Percentiles rank a stretch among this genome's conserved stretches.
phyloP scores from a whole-genome alignment of 805 yeast genomes.

The Wickerhamomyces rabaulensis region DNA sequence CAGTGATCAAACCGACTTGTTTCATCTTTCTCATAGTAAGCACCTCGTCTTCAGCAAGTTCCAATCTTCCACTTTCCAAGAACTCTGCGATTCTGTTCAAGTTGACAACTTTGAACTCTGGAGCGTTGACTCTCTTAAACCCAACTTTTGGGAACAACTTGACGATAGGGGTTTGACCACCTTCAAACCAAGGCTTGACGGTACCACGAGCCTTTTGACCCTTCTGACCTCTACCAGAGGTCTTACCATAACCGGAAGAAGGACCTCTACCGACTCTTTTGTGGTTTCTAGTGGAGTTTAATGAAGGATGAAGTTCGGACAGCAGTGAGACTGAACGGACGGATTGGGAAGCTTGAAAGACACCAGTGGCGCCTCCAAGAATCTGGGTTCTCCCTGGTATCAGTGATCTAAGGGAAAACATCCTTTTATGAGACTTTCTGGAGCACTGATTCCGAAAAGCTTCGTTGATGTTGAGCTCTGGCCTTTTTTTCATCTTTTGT shows the following conservation, averaged over 20 bases:
- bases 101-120: slow-evolving; percentile 46
- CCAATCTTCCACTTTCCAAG: slow-evolving; percentile 61
- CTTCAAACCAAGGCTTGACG: slow-evolving; percentile 93
- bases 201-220: slow-evolving; percentile 96
- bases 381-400: slow-evolving; percentile 1
- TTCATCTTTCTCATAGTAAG: slow-evolving; percentile 75
- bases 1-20: slow-evolving; percentile 66
- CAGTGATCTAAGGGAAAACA: slow-evolving; percentile 9
- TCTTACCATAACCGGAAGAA: slow-evolving; percentile 87
- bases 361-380: slow-evolving; percentile 1
- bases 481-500: background rate
- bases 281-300: slow-evolving; percentile 52
- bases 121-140: slow-evolving; percentile 60
- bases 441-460: background rate
- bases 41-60: slow-evolving; percentile 51
- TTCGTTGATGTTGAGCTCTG: background rate
- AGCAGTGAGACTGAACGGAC: slow-evolving; percentile 41
- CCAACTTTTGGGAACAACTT: slow-evolving; percentile 84
- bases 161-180: slow-evolving; percentile 95
- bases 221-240: slow-evolving; percentile 95
- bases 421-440: background rate
- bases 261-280: slow-evolving; percentile 96
- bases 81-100: slow-evolving; percentile 67
- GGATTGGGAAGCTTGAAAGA: slow-evolving; percentile 3
- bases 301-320: slow-evolving; percentile 52